Evolutionary conservation across 2,329 filamentous ascomycete species (phyloP).

Genomic region (Fusarium torulosum): DNA sequence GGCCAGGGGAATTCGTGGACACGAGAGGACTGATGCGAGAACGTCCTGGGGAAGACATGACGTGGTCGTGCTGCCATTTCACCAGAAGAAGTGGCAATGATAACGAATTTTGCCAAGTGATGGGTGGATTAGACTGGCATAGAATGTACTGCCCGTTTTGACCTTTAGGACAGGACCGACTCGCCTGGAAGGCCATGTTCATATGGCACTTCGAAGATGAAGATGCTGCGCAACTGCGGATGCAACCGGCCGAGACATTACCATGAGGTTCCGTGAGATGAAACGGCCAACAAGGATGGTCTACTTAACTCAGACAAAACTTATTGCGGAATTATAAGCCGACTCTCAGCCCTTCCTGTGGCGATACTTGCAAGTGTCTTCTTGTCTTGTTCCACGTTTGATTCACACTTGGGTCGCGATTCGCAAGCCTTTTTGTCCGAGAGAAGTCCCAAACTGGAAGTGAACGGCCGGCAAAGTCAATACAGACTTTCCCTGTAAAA

Average conservation of each 20-base stretch:
- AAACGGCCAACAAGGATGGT: constrained; percentile 25
- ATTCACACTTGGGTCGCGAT: constrained; percentile 11
- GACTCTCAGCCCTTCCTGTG: constrained; percentile 17
- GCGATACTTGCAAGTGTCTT: constrained; percentile 17
- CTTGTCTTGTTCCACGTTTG: constrained; percentile 10
- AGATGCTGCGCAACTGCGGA: constrained; percentile 22
- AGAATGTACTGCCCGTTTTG: neutral
- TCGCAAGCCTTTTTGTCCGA: constrained; percentile 12
- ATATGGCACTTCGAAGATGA: constrained; percentile 6
- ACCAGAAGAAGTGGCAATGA: constrained; percentile 15
- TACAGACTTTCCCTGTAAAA: constrained; percentile 19
- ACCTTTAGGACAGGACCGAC: neutral
- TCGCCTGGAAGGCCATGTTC: neutral
- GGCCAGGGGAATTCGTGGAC: constrained; percentile 17
- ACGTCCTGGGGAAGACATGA: constrained; percentile 26
- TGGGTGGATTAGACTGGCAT: neutral
- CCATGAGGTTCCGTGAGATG: constrained; percentile 24
- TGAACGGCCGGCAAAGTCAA: constrained; percentile 17
- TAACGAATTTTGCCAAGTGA: neutral
- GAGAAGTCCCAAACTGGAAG: constrained; percentile 5
- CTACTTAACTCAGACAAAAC: constrained; percentile 8
- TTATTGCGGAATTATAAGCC: constrained; percentile 1
- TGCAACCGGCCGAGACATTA: constrained; percentile 21
- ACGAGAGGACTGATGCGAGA: constrained; percentile 37
- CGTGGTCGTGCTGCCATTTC: constrained; percentile 1